A percentile compares a stretch with the other conserved stretches of the same genome.
Conservation (phyloP, 495 filamentous ascomycete genomes). For the Penicillium verhagenii region DNA sequence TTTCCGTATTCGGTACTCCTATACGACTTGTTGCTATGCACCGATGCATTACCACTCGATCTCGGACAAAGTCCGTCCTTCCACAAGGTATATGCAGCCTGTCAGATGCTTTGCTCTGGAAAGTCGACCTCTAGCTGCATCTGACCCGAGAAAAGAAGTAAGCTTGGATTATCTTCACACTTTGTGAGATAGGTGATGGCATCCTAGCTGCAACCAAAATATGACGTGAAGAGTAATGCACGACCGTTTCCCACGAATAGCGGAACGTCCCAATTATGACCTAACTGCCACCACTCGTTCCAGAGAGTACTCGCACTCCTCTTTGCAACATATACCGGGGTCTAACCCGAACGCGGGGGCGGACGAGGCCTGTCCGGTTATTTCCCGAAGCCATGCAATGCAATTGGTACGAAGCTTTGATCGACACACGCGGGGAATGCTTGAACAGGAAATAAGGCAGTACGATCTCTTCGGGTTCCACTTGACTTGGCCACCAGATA, state of each 20-base stretch:
- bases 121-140: no score
- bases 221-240: not conserved
- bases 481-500: constrained; percentile 2
- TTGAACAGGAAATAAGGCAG: not conserved
- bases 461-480: constrained; percentile 10
- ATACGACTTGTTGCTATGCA: not conserved
- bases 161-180: no score
- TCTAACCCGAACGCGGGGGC: constrained; percentile 5
- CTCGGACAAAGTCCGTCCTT: not conserved
- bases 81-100: not conserved
- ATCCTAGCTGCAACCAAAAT: not conserved
- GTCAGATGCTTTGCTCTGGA: no score
- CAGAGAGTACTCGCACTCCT: not conserved
- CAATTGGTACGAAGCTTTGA: constrained; percentile 8
- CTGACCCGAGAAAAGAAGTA: not conserved
- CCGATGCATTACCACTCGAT: not conserved
- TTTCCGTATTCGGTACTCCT: no score
- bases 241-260: not conserved
- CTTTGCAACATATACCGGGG: not conserved
- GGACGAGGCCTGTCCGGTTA: not conserved
- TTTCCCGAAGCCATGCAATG: not conserved
- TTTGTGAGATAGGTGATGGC: no score
- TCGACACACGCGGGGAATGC: constrained; percentile 11
- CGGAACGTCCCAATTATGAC: not conserved
- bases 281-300: no score